A percentile compares a stretch with the other conserved stretches of the same genome.
phyloP scores from a whole-genome alignment of 2,329 filamentous ascomycete species.

The Nigrospora oryzae region DNA sequence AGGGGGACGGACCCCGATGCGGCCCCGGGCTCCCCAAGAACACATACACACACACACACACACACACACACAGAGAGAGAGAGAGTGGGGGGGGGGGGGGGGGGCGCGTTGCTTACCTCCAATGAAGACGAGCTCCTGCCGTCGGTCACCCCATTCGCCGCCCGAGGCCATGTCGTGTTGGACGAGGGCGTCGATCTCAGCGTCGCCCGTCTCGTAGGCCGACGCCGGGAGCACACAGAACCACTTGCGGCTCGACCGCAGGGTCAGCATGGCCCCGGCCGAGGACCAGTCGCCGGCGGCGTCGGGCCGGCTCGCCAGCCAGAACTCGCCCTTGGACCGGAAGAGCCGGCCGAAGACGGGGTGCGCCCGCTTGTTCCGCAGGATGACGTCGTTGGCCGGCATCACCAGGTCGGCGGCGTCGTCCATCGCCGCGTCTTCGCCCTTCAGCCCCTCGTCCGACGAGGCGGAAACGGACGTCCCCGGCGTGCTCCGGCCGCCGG shows the following conservation, averaged over 20 bases:
- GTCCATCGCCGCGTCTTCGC: constrained; percentile 9
- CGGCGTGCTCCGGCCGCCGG: constrained; percentile 5
- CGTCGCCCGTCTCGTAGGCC: constrained; percentile 38
- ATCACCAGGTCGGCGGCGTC: constrained; percentile 16
- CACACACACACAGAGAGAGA: too few relatives aligned
- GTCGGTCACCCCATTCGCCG: constrained; percentile 59
- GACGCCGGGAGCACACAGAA: constrained; percentile 50
- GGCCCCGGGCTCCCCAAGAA: too few relatives aligned
- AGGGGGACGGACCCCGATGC: too few relatives aligned
- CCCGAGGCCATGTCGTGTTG: constrained; percentile 41
- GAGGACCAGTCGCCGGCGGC: constrained; percentile 46
- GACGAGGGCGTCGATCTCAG: constrained; percentile 37
- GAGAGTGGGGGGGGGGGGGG: too few relatives aligned
- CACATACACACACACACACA: too few relatives aligned
- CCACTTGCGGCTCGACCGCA: constrained; percentile 46
- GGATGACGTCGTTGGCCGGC: constrained; percentile 30
- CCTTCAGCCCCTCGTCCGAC: constrained; percentile 7
- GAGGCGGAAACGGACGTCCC: not conserved
- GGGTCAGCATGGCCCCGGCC: constrained; percentile 55
- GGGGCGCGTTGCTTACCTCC: constrained; percentile 24
- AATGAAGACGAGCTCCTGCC: constrained; percentile 68
- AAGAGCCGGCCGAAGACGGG: constrained; percentile 46
- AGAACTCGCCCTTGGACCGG: constrained; percentile 55
- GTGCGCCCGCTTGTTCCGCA: constrained; percentile 46
- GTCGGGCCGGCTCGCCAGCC: constrained; percentile 48